phyloP scores from a whole-genome alignment of 192 early-diverging fungal genomes.

The Coemansia sp. region DNA sequence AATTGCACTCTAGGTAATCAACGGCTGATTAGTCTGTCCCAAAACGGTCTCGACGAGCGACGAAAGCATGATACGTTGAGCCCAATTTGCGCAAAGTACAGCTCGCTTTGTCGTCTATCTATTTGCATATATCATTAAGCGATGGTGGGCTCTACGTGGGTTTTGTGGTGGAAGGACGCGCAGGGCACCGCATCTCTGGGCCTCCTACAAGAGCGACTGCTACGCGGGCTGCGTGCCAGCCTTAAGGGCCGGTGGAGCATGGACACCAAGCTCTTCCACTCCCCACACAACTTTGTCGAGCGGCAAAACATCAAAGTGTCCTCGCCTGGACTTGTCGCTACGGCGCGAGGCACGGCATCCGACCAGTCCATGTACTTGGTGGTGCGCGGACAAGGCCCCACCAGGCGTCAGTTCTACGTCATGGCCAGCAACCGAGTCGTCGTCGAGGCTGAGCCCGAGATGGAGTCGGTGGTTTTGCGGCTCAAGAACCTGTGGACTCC shows the following conservation, averaged over 20 bases:
- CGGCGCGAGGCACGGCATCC: slow-evolving; percentile 34
- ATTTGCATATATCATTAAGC: not conserved
- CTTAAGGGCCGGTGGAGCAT: slow-evolving; percentile 51
- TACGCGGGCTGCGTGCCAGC: slow-evolving; percentile 43
- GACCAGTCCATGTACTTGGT: slow-evolving; percentile 50
- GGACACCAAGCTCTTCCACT: slow-evolving; percentile 46
- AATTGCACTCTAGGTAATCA: not conserved
- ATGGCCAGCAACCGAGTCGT: slow-evolving; percentile 53
- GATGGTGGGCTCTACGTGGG: slow-evolving; percentile 47
- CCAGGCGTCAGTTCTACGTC: slow-evolving; percentile 41
- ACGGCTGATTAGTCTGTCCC: not conserved
- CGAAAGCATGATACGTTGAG: no score
- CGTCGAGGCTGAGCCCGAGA: slow-evolving; percentile 47
- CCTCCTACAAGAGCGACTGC: slow-evolving; percentile 38
- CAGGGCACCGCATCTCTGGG: slow-evolving; percentile 50
- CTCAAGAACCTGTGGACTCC: slow-evolving; percentile 52
- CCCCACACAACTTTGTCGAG: slow-evolving; percentile 39
- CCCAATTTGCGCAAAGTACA: not conserved
- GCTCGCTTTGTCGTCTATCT: not conserved
- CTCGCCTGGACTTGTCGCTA: not conserved
- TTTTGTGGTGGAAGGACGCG: slow-evolving; percentile 52
- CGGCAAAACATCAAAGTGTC: slow-evolving; percentile 34
- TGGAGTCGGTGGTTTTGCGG: slow-evolving; percentile 43
- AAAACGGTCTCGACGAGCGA: not conserved
- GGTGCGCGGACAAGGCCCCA: slow-evolving; percentile 32